Evolutionary conservation across 208 protist species (phyloP).

Genomic region (Acanthamoeba triangularis): DNA sequence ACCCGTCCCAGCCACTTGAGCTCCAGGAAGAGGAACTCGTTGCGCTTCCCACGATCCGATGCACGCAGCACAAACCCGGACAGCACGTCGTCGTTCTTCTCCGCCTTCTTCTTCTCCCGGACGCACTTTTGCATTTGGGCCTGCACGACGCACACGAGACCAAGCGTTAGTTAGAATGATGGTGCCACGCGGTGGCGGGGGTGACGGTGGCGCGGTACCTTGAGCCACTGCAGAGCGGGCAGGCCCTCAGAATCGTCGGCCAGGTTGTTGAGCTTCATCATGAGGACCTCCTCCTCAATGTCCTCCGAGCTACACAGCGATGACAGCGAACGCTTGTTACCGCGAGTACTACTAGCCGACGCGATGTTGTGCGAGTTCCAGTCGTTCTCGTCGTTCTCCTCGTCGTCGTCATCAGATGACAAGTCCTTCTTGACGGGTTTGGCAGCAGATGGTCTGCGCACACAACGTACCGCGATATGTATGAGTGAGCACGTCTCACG

Average conservation of each 20-base stretch:
- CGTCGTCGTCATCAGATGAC: neutral
- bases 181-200: neutral
- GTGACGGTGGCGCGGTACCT: neutral
- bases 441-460: too few species aligned
- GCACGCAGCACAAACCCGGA: neutral
- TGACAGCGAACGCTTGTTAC: neutral
- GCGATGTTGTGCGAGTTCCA: neutral
- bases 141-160: neutral
- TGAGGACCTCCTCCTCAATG: neutral
- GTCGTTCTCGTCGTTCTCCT: slow-evolving; percentile 8
- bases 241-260: neutral
- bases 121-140: neutral
- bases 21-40: slow-evolving; percentile 15
- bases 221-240: slow-evolving; percentile 3
- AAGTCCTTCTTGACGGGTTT: neutral
- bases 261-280: neutral
- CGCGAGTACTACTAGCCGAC: neutral
- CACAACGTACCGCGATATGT: too few species aligned
- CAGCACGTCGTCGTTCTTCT: slow-evolving; percentile 41
- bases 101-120: neutral
- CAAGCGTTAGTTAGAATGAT: neutral
- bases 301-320: neutral
- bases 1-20: neutral
- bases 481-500: too few species aligned
- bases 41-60: slow-evolving; percentile 18